These are phyloP conservation scores for Debaryomycetaceae sp. DNA, from an alignment of 1,139 yeast genomes.

Conservation along the genomic window DNA sequence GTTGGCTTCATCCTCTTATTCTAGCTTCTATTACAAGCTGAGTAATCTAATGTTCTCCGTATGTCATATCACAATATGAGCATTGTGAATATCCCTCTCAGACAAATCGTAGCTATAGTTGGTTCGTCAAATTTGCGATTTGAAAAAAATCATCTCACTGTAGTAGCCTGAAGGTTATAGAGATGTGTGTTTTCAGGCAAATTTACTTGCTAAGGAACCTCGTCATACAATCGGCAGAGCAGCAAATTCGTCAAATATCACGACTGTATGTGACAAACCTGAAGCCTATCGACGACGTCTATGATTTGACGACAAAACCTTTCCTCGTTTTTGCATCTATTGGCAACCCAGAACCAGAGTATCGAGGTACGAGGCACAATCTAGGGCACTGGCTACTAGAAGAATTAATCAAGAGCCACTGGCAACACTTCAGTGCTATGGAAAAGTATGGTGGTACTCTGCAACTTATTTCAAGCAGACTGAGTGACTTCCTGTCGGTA, in stretches of 20 bases:
- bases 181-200: neutral
- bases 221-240: neutral
- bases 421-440: slow-evolving; percentile 20
- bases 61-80: too few species aligned
- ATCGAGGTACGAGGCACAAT: slow-evolving; percentile 66
- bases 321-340: slow-evolving; percentile 53
- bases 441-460: neutral
- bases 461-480: slow-evolving; percentile 15
- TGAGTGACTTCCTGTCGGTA: slow-evolving; percentile 17
- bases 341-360: slow-evolving; percentile 74
- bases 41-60: too few species aligned
- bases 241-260: neutral
- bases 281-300: neutral
- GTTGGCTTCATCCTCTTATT: too few species aligned
- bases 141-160: too few species aligned
- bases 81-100: too few species aligned
- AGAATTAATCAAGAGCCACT: slow-evolving; percentile 21
- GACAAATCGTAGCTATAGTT: too few species aligned
- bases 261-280: neutral
- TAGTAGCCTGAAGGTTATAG: too few species aligned
- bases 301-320: slow-evolving; percentile 16
- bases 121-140: too few species aligned
- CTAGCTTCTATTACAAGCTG: too few species aligned
- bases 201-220: neutral
- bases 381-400: slow-evolving; percentile 63